phyloP scores from a whole-genome alignment of 192 early-diverging fungal genomes.

The Bifiguratus adelaidae region DNA sequence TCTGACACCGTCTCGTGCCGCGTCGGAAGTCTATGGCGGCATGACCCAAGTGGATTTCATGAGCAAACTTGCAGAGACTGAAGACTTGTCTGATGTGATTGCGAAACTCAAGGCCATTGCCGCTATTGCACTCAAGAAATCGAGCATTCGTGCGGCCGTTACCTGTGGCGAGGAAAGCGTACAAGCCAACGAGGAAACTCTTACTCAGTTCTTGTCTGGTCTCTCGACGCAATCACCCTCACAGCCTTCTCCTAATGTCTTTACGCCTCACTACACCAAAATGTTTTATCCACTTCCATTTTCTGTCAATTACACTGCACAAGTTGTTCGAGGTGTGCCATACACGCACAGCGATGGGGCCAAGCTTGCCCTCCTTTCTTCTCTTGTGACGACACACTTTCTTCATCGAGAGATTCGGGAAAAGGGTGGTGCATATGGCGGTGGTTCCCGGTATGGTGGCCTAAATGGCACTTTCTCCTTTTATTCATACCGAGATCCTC shows the following conservation, averaged over 20 bases:
- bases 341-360: constrained; percentile 76
- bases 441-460: constrained; percentile 67
- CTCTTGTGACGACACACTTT: constrained; percentile 74
- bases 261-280: constrained; percentile 37
- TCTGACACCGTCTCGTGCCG: constrained; percentile 30
- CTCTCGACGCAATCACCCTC: constrained; percentile 5
- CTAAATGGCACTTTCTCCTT: constrained; percentile 75
- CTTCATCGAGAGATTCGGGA: constrained; percentile 97
- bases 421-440: constrained; percentile 95
- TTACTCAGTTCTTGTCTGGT: constrained; percentile 26
- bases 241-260: constrained; percentile 16
- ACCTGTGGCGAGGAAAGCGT: constrained; percentile 41
- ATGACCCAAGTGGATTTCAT: constrained; percentile 76
- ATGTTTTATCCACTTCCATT: constrained; percentile 79
- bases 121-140: constrained; percentile 27
- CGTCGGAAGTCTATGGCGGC: constrained; percentile 36
- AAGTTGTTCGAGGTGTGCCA: constrained; percentile 67
- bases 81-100: constrained; percentile 51
- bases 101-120: constrained; percentile 45
- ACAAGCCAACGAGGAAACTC: constrained; percentile 25
- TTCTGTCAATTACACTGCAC: constrained; percentile 75
- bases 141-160: constrained; percentile 31
- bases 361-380: constrained; percentile 62
- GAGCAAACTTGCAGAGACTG: constrained; percentile 52
- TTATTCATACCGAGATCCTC: constrained; percentile 91